Percentiles rank a stretch among this genome's conserved stretches.
Evolutionary conservation across 73 alveolate genomes (phyloP).

Genomic region (Paramecium primaurelia): DNA sequence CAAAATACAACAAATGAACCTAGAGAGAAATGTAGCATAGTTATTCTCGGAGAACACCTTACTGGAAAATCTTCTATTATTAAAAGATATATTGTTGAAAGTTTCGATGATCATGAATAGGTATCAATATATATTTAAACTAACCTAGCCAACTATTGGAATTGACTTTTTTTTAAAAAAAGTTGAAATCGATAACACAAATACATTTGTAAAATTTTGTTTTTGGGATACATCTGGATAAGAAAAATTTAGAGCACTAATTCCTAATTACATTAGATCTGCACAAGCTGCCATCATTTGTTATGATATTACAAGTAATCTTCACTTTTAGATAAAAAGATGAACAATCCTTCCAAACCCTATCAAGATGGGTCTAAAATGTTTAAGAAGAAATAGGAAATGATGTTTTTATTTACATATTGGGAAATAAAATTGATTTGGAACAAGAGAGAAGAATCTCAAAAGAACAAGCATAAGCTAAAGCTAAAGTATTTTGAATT

Average conservation of each 20-base stretch:
- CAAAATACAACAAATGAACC: slow-evolving; percentile 35
- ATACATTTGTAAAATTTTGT: slow-evolving; percentile 69
- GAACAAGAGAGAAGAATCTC: neutral
- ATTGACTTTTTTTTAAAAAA: no score
- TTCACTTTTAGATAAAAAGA: neutral
- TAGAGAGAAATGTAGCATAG: slow-evolving; percentile 69
- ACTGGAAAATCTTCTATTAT: slow-evolving; percentile 89
- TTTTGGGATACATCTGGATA: slow-evolving; percentile 33
- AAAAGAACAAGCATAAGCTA: neutral
- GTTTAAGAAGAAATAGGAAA: slow-evolving; percentile 57
- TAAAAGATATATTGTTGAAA: slow-evolving; percentile 80
- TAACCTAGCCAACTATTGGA: no score
- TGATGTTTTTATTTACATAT: slow-evolving; percentile 24
- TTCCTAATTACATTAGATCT: slow-evolving; percentile 71
- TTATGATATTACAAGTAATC: slow-evolving; percentile 69
- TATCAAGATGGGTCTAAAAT: slow-evolving; percentile 28
- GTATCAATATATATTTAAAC: neutral
- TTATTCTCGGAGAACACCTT: slow-evolving; percentile 77
- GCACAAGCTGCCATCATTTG: slow-evolving; percentile 71
- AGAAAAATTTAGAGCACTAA: neutral
- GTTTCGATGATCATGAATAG: slow-evolving; percentile 42
- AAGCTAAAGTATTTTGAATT: neutral
- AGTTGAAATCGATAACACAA: no score
- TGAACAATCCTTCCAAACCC: slow-evolving; percentile 19
- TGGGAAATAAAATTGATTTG: slow-evolving; percentile 49